Base-by-base conservation (phyloP, 192 early-diverging fungal species). In the Coemansia sp. region DNA sequence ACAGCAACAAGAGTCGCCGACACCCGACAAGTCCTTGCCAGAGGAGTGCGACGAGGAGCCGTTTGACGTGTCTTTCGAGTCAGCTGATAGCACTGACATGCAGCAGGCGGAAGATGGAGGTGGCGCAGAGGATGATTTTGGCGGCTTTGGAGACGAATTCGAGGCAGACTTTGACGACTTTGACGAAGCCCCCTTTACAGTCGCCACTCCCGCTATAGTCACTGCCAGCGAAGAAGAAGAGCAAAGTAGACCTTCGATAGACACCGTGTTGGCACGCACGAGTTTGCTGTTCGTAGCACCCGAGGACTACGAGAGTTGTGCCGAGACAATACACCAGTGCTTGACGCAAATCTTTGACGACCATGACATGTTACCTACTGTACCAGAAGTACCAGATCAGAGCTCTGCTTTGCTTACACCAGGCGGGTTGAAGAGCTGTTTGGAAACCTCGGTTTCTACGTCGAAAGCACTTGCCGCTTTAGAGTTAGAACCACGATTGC, bases 141-240 rank as follows among this genome's bases (percentile, higher is more conserved):
- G 58, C 38, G 65, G 62, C 16, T 79, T 79, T 67, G 67, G 52
- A 33, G 63, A 64, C 12, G 64, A 58, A 24, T 65, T 66, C 18
- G 61, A 39, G 5, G 72, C 68, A 36, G 69, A 68, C 15, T 81
- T 81, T 71, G 69, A 50, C 20, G 66, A 66, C 33, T 66, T 71
- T 67, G 55, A 43, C 44, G 73, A 67, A 15, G 38, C 44, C 41
- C 39, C 24, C n/a, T 39, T 65, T 31, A 39, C 20, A 44, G n/a
- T 10, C 1, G 29, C 58, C 65, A 15, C 55, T 16, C 8, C 31
- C 18, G 27, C 24, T 20, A 43, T n/a, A 20, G 55, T 11, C 9
- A 4, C 40, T 13, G 33, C 13, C 29, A 13, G n/a, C 44, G 24
- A 69, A n/a, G 3, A 29, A 16, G 38, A 49, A 13, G 38, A 49